A percentile compares a stretch with the other conserved stretches of the same genome.
phyloP scores from a whole-genome alignment of 257 asterid genomes.

The Thymus mandschuricus region DNA sequence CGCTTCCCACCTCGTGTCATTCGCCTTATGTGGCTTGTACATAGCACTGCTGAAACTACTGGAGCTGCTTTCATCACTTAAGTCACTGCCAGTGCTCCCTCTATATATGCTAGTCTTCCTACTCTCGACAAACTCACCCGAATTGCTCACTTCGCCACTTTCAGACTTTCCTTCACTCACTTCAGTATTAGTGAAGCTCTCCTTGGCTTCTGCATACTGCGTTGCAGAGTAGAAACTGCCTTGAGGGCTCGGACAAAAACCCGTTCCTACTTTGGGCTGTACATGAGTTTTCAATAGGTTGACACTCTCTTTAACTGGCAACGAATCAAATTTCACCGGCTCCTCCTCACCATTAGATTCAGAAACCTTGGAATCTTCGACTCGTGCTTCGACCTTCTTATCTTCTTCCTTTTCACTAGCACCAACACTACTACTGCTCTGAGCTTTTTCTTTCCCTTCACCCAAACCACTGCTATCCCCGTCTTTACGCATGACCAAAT shows the following conservation, averaged over 20 bases:
- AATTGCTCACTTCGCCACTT: conserved; percentile 52
- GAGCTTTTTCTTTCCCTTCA: conserved; percentile 35
- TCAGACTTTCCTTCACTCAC: conserved; percentile 54
- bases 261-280: conserved; percentile 34
- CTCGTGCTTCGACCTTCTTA: conserved; percentile 30
- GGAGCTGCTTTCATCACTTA: conserved; percentile 67
- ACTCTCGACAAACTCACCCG: conserved; percentile 45
- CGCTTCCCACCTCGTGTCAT: conserved; percentile 63
- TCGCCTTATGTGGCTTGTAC: conserved; percentile 63
- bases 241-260: conserved; percentile 56
- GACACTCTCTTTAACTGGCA: conserved; percentile 34
- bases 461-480: conserved; percentile 26
- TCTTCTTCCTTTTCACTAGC: conserved; percentile 40
- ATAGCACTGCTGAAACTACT: conserved; percentile 53
- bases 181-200: conserved; percentile 64
- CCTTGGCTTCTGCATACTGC: conserved; percentile 56
- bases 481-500: conserved; percentile 19
- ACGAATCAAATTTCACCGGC: conserved; percentile 33
- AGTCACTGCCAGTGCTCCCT: conserved; percentile 59
- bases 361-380: conserved; percentile 35
- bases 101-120: conserved; percentile 53
- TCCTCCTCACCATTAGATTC: conserved; percentile 41
- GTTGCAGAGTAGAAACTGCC: conserved; percentile 59
- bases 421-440: conserved; percentile 14
- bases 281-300: conserved; percentile 26